Evolutionary conservation across 1,284 basidiomycete genomes (phyloP).

Genomic region (Trichosporon faecale): DNA sequence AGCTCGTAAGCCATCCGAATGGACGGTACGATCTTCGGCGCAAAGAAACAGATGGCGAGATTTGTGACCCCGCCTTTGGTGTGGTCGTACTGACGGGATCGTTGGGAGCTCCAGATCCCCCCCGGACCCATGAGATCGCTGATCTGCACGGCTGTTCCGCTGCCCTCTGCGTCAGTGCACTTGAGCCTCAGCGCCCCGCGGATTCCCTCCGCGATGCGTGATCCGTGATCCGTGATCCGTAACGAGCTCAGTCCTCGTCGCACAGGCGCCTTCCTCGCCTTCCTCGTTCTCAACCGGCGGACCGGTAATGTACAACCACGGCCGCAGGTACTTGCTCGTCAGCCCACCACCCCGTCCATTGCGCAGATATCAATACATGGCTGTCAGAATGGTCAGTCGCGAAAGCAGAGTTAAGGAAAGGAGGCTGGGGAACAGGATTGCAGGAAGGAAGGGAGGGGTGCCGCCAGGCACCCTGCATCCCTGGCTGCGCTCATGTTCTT

Average conservation of each 20-base stretch:
- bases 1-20: not conserved
- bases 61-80: not conserved
- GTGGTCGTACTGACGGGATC: not conserved
- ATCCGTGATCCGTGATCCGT: not conserved
- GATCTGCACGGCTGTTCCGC: not conserved
- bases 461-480: not conserved
- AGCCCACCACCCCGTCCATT: not conserved
- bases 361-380: not conserved
- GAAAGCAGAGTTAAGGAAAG: not conserved
- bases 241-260: not conserved
- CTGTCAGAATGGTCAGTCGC: not conserved
- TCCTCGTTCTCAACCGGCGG: not conserved
- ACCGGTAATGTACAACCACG: not conserved
- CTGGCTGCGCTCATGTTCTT: constrained; percentile 1
- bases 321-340: not conserved
- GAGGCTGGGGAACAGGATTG: not conserved
- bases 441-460: not conserved
- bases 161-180: not conserved
- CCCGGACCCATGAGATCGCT: not conserved
- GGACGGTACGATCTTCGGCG: not conserved
- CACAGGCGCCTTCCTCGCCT: not conserved
- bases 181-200: not conserved
- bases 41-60: not conserved
- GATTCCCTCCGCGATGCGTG: not conserved
- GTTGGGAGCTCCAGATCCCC: not conserved